Base-by-base conservation (phyloP, 352 stramenopile species). In the Pythium phragmiticola region DNA sequence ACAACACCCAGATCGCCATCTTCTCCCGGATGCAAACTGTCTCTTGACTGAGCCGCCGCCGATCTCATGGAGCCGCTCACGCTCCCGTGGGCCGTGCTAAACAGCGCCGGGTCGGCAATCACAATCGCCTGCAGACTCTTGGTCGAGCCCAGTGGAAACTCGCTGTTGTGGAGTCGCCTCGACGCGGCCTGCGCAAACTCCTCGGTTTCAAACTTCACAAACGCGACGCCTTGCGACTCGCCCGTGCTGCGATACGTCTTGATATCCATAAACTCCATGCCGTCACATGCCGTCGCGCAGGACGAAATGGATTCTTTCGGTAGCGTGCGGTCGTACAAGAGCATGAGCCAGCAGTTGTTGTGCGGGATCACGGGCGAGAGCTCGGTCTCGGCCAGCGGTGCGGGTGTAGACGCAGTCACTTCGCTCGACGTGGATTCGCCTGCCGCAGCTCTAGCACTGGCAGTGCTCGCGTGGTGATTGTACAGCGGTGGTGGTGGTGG, bases 211-310 rank as follows among this genome's bases (percentile, higher is more conserved):
- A 95, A 95, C 56, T 89, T 91, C 17, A 85, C 81, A 55, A 90
- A 92, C 2, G 82, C 82, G 12, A 93, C 75, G 23, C 82, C 82
- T 63, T 92, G 84, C 0, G 80, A 70, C 48, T 88, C 76, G 0
- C 79, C 77, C 0, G 77, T 87, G 49, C 74, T 88, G 50, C 76
- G 82, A 19, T 79, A 74, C 16, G 92, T 68, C 46, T 92, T 90
- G 55, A 95, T 90, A 52, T 95, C 84, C 56, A 95, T 74, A 47
- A 89, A 90, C 56, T 93, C 75, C 82, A 95, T 92, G 0, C 84
- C 84, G 14, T 67, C 56, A 30, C 77, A 89, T 0, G 65, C 63
- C 1, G 82, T 84, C 19, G 87, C 82, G 36, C 74, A 75, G 0
- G 77, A 80, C 7, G 86, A 92, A 26, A 95, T 72, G 21, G 81